Percentiles rank a stretch among this genome's conserved stretches.
Conservation (phyloP, 352 stramenopile species). For the Pythium sukuiense region DNA sequence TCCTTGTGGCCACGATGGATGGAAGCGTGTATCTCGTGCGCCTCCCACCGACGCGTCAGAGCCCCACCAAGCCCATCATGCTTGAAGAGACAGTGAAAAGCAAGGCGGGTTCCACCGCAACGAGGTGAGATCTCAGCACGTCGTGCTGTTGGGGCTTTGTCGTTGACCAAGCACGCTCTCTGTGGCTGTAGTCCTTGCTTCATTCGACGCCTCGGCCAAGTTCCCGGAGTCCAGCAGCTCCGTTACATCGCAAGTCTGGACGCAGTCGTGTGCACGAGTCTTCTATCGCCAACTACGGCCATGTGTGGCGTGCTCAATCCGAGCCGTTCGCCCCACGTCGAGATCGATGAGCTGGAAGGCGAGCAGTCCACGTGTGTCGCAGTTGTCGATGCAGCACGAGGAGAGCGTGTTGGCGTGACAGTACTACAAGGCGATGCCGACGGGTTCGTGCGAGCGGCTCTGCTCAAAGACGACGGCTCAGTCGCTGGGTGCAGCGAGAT, state of each 20-base stretch:
- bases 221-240: constrained; percentile 46
- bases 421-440: constrained; percentile 68
- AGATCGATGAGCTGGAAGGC: constrained; percentile 62
- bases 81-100: not conserved
- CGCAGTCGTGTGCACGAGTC: constrained; percentile 41
- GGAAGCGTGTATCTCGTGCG: constrained; percentile 49
- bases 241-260: constrained; percentile 16
- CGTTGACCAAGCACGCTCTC: not conserved
- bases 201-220: constrained; percentile 15
- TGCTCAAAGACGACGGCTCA: not conserved
- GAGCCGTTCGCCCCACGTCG: constrained; percentile 6
- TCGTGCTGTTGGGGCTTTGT: not conserved
- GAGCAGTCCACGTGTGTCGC: constrained; percentile 58
- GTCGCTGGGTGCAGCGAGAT: constrained; percentile 1
- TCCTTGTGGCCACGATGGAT: constrained; percentile 40
- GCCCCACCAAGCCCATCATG: not conserved
- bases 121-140: not conserved
- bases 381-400: not conserved
- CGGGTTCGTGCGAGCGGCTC: constrained; percentile 43
- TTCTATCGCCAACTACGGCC: constrained; percentile 56
- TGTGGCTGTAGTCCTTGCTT: not conserved
- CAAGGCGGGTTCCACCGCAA: not conserved
- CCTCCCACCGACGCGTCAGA: constrained; percentile 9
- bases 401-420: constrained; percentile 25
- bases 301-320: constrained; percentile 22